These are phyloP conservation scores for Ephemerocybe angulata DNA, from an alignment of 768 basidiomycete genomes.

Conservation along the genomic window DNA sequence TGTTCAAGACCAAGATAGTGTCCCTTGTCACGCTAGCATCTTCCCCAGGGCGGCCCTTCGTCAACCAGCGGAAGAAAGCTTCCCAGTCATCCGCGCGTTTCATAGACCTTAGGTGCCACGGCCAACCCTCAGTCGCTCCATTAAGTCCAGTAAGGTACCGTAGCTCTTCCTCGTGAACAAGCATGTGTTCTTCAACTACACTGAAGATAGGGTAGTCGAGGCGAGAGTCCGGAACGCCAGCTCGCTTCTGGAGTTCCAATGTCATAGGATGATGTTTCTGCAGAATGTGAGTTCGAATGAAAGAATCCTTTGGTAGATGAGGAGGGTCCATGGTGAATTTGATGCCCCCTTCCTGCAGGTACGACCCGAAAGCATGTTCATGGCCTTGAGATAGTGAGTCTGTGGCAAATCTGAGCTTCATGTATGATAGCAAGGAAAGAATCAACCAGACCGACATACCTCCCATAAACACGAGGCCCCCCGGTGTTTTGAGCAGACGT, in stretches of 20 bases:
- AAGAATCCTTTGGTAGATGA: not conserved
- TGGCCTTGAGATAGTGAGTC: slow-evolving; percentile 13
- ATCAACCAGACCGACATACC: slow-evolving; percentile 5
- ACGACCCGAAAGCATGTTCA: slow-evolving; percentile 11
- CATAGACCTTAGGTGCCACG: slow-evolving; percentile 10
- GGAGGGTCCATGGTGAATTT: slow-evolving; percentile 2
- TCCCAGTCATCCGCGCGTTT: slow-evolving; percentile 16
- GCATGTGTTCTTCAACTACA: slow-evolving; percentile 15
- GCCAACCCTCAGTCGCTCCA: slow-evolving; percentile 11
- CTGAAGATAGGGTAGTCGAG: slow-evolving; percentile 12
- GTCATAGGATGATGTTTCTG: slow-evolving; percentile 10
- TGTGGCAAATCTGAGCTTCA: not conserved
- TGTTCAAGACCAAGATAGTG: slow-evolving; percentile 15
- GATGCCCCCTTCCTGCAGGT: slow-evolving; percentile 9
- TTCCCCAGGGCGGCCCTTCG: slow-evolving; percentile 7
- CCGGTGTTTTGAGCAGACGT: slow-evolving; percentile 13
- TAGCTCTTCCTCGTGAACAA: slow-evolving; percentile 13
- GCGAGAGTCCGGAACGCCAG: slow-evolving; percentile 15
- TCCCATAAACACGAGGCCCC: slow-evolving; percentile 17
- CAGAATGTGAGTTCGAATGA: slow-evolving; percentile 9
- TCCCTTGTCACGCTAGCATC: slow-evolving; percentile 11
- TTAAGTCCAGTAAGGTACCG: slow-evolving; percentile 7
- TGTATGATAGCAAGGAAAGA: not conserved
- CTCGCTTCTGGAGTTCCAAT: slow-evolving; percentile 10
- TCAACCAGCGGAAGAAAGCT: slow-evolving; percentile 8